Evolutionary conservation across 768 basidiomycete genomes (phyloP), one percentile per base, ranked within the genome.

Genomic region (Mycena polygramma): DNA sequence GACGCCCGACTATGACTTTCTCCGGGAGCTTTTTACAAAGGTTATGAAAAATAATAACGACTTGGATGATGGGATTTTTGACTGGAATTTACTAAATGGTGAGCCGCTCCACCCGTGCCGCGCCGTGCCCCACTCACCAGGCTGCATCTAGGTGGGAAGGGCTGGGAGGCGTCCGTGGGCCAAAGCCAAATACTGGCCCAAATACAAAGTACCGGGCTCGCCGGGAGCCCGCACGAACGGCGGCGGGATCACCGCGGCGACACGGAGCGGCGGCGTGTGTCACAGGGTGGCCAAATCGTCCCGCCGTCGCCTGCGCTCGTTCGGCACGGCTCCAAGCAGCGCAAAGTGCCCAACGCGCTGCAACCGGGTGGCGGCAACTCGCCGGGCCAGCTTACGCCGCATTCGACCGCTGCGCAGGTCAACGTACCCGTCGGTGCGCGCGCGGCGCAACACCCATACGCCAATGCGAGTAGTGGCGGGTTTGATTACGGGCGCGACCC

Each of bases 1-100:
- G 83, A 94, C 96, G 24, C 98, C 98, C 49, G 98, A 99, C 83
- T 99, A 99, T 79, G 97, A 99, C 78, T 99, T 99, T 83, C 81
- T 99, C 76, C 89, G 97, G 69, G 98, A 98, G 75, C 85, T 99
- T 63, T 98, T 99, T 80, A 87, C 92, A 65, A 98, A 98, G 80
- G 92, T 98, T 57, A 85, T 99, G 83, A 96, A 96, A 86, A 95
- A 90, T 79, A 93, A 91, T 73, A 92, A 91, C 68, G 98, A 99
- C 75, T 80, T 91, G 30, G 98, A 99, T 73, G 98, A 99, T 82
- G 93, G 93, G 22, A 87, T 96, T 39, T 99, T 94, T 81, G 98
- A 99, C 80, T 99, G 98, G 98, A 98, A 97, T 84, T 74, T 92
- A 69, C 82, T 98, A 60, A 96, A 99, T 76, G 91, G 93, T 93